A percentile compares a stretch with the other conserved stretches of the same genome.
Conservation (phyloP, 2,329 filamentous ascomycete species). For the Penicillium crustosum region DNA sequence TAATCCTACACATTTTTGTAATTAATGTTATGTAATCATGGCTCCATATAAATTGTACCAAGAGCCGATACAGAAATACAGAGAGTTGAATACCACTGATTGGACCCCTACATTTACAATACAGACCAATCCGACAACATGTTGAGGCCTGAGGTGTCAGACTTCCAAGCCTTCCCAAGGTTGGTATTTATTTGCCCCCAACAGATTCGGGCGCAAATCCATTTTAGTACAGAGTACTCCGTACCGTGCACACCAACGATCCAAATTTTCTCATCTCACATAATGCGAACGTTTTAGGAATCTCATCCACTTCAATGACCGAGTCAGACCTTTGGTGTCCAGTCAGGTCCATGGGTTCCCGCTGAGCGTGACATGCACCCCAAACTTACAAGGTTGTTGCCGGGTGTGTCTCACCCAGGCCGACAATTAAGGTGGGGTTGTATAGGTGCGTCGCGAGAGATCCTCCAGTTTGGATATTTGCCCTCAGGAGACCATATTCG, state of each 20-base stretch:
- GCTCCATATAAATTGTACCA: too few species aligned
- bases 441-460: slow-evolving; percentile 56
- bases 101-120: too few species aligned
- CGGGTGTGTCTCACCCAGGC: slow-evolving; percentile 52
- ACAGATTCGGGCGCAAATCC: slow-evolving; percentile 52
- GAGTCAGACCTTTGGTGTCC: slow-evolving; percentile 56
- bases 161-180: not conserved
- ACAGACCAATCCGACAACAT: too few species aligned
- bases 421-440: slow-evolving; percentile 54
- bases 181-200: slow-evolving; percentile 41
- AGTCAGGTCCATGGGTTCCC: slow-evolving; percentile 47
- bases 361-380: slow-evolving; percentile 48
- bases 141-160: not conserved
- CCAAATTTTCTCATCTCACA: slow-evolving; percentile 50
- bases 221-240: slow-evolving; percentile 49
- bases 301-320: slow-evolving; percentile 60
- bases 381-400: slow-evolving; percentile 50
- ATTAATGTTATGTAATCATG: too few species aligned
- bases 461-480: slow-evolving; percentile 54
- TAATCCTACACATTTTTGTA: too few species aligned
- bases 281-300: slow-evolving; percentile 54
- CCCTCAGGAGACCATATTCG: slow-evolving; percentile 56
- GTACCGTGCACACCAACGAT: slow-evolving; percentile 57
- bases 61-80: too few species aligned
- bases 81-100: too few species aligned